phyloP scores from a whole-genome alignment of 2,329 filamentous ascomycete species.

The Fusarium robinianum region DNA sequence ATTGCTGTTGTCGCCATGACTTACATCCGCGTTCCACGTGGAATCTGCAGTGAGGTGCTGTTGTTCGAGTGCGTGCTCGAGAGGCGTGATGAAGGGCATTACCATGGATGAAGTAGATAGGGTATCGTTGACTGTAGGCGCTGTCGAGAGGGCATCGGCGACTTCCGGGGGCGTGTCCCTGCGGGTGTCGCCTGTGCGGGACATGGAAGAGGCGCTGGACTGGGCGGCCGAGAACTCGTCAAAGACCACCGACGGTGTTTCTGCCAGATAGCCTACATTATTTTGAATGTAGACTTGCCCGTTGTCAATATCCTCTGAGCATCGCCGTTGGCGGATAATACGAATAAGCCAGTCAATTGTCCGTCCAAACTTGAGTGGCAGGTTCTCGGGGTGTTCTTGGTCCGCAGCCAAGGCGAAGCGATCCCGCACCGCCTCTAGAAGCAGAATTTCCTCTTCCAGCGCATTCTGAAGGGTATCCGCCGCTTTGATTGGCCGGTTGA shows the following conservation, averaged over 20 bases:
- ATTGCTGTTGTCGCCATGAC: constrained; percentile 1
- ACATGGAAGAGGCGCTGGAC: constrained; percentile 30
- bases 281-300: no score
- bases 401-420: constrained; percentile 23
- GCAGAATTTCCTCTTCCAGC: constrained; percentile 34
- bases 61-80: no score
- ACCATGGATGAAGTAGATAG: constrained; percentile 23
- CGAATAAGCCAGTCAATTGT: constrained; percentile 22
- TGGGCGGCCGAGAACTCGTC: constrained; percentile 33
- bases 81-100: constrained; percentile 26
- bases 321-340: constrained; percentile 27
- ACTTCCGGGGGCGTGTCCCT: constrained; percentile 31
- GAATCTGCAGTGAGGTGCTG: constrained; percentile 19
- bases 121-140: constrained; percentile 18
- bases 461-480: constrained; percentile 8
- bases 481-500: constrained; percentile 23
- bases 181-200: constrained; percentile 27
- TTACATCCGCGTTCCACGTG: constrained; percentile 14
- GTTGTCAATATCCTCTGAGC: constrained; percentile 5
- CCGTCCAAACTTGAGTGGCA: constrained; percentile 27
- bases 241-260: constrained; percentile 32
- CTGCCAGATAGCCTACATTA: no score
- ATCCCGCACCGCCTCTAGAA: constrained; percentile 33
- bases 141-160: constrained; percentile 22
- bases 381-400: constrained; percentile 24